Conservation (phyloP, 2,329 filamentous ascomycete genomes). For the Didymella arachidicola region DNA sequence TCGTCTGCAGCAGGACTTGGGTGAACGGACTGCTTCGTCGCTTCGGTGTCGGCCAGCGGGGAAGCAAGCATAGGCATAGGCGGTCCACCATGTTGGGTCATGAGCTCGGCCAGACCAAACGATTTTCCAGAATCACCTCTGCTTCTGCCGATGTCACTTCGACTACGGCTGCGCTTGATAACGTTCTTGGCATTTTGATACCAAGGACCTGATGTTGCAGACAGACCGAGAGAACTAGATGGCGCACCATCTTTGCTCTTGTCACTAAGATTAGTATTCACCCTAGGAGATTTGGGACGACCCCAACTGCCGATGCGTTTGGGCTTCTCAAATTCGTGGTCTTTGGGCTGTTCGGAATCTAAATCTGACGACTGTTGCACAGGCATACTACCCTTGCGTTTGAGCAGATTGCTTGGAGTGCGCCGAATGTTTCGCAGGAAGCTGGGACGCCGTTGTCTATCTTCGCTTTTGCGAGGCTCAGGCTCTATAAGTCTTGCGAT, state of each 20-base stretch:
- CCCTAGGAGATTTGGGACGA: constrained; percentile 51
- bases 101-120: constrained; percentile 61
- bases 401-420: constrained; percentile 55
- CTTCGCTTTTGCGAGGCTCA: constrained; percentile 50
- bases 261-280: constrained; percentile 50
- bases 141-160: constrained; percentile 60
- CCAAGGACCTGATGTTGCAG: constrained; percentile 46
- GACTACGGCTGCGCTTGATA: constrained; percentile 62
- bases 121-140: constrained; percentile 45
- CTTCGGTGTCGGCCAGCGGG: constrained; percentile 51
- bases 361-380: constrained; percentile 39
- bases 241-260: constrained; percentile 64
- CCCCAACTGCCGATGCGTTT: constrained; percentile 54
- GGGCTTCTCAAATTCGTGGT: constrained; percentile 45
- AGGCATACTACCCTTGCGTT: constrained; percentile 56
- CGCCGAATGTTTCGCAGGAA: constrained; percentile 58
- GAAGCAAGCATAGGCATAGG: constrained; percentile 64
- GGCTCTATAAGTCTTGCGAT: constrained; percentile 68
- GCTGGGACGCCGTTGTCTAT: constrained; percentile 59
- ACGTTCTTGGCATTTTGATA: constrained; percentile 51
- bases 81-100: constrained; percentile 65
- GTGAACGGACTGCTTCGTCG: constrained; percentile 42
- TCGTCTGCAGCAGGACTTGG: constrained; percentile 51
- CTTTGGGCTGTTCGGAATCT: constrained; percentile 39
- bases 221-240: constrained; percentile 54